Percentiles rank a stretch among this genome's conserved stretches.
These are phyloP conservation scores for Cyphellophora attinorum DNA, from an alignment of 2,329 filamentous ascomycete genomes.

Conservation along the genomic window DNA sequence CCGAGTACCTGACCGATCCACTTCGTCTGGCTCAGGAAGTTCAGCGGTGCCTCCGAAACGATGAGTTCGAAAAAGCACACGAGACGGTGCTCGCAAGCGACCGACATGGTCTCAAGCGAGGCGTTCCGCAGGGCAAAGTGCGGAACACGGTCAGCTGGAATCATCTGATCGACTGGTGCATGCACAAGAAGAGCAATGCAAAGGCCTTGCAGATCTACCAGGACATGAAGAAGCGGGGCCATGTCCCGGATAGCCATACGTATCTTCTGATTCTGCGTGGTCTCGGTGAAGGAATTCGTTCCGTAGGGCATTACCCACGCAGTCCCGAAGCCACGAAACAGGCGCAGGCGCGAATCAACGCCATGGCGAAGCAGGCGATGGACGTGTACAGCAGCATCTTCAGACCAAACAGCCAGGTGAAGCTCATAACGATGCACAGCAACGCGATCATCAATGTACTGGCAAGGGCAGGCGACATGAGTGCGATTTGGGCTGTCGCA, in stretches of 20 bases:
- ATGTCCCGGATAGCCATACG: constrained; percentile 70
- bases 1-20: constrained; percentile 44
- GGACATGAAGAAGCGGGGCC: constrained; percentile 95
- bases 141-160: constrained; percentile 78
- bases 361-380: constrained; percentile 53
- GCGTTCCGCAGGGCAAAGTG: constrained; percentile 28
- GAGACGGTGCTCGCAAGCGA: constrained; percentile 1
- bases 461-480: constrained; percentile 62
- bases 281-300: too few relatives aligned
- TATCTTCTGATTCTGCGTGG: constrained; percentile 77
- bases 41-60: constrained; percentile 45
- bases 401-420: constrained; percentile 51
- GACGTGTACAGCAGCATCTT: constrained; percentile 69
- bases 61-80: constrained; percentile 22
- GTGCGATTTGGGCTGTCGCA: constrained; percentile 68
- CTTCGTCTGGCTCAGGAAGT: constrained; percentile 63
- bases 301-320: too few relatives aligned
- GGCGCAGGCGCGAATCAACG: constrained; percentile 42
- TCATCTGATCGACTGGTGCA: constrained; percentile 62
- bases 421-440: constrained; percentile 69
- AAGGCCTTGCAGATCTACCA: constrained; percentile 76
- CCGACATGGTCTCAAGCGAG: background rate
- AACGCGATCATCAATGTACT: constrained; percentile 86
- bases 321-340: constrained; percentile 51
- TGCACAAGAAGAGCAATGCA: constrained; percentile 52